Base-by-base conservation (phyloP, 192 early-diverging fungal genomes). In the Rhizophagus sp. region DNA sequence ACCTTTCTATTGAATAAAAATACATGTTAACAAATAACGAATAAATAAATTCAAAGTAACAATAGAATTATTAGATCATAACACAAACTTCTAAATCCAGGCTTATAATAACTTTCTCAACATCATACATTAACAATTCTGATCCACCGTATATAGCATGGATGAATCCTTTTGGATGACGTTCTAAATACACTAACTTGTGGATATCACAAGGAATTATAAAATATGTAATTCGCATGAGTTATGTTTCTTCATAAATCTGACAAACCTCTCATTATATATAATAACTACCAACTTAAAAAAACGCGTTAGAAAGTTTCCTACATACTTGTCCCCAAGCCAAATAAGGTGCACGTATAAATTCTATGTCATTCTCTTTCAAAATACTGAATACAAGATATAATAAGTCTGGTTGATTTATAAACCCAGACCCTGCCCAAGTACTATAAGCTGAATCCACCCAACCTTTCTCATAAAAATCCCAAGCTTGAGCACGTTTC, bases 301-400 rank as follows among this genome's bases (percentile, higher is more conserved):
- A 57, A 22, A 57, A 47, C 44, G 44, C 44, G 44, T 57, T 57
- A 57, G 39, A 57, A 57, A 57, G 52, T 57, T 57, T 17, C 19
- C 52, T 57, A 57, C 52, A 57, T 84, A 88, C 89, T 84, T 95
- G 94, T 67, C 88, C 93, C 88, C 92, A 94, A 30, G 92, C 85
- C 47, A 90, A 91, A 80, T 95, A 95, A 50, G 94, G 94, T 25
- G 94, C 94, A 34, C 93, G 90, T 77, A 95, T 90, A 76, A 87
- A 92, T 79, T 96, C 93, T 41, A 91, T 85, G 9, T 88, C 87
- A 67, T 92, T 83, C 64, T 88, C 87, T 52, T 88, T 86, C 64
- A 96, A 88, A 19, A 95, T 91, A 63, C 88, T 86, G 84, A 95
- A 88, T 24, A 94, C 91, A 61, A 87, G 87, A 76, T 89, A 88